phyloP scores from a whole-genome alignment of 305 asterid genomes.

The Fraxinus xanthoxyloides region DNA sequence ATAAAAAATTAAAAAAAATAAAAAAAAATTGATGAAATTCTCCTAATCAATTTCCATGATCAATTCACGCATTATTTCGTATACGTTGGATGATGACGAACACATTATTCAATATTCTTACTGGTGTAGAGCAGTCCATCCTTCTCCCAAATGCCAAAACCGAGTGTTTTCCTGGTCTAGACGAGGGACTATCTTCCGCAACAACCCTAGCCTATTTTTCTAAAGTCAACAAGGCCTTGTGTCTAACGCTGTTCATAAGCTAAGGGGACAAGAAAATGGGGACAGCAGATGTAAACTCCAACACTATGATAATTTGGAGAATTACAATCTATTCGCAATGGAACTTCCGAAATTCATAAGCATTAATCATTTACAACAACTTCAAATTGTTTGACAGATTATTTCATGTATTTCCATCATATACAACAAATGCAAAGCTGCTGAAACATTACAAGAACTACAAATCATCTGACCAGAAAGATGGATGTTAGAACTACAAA shows the following conservation, averaged over 20 bases:
- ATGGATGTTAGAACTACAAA: conserved; percentile 29
- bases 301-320: not conserved
- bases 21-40: not conserved
- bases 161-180: not conserved
- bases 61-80: not conserved
- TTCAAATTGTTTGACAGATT: conserved; percentile 49
- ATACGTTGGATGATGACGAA: not conserved
- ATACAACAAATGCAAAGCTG: conserved; percentile 72
- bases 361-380: not conserved
- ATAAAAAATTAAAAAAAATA: too few relatives aligned
- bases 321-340: not conserved
- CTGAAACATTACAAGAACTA: conserved; percentile 60
- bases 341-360: not conserved
- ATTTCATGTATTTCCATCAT: conserved; percentile 57
- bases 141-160: not conserved
- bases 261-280: not conserved
- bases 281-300: not conserved
- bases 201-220: not conserved
- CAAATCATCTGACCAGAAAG: conserved; percentile 37
- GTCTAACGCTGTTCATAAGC: not conserved
- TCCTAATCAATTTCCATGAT: not conserved
- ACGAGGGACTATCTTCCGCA: not conserved
- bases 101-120: not conserved
- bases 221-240: not conserved
- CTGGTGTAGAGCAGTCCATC: not conserved